These are phyloP conservation scores for Plectranthus barbatus DNA, from an alignment of 257 asterid genomes.

Conservation along the genomic window DNA sequence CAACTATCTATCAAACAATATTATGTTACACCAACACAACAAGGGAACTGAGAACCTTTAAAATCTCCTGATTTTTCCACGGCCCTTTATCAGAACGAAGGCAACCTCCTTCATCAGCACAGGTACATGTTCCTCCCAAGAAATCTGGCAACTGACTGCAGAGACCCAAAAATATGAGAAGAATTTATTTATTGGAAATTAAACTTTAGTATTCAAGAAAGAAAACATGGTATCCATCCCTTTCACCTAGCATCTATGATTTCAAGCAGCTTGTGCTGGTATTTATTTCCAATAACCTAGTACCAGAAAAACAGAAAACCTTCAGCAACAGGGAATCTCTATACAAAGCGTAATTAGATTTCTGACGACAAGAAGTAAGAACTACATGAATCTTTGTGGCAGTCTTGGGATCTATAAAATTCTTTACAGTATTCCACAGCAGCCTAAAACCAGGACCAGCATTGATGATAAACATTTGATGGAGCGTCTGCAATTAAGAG, in stretches of 20 bases:
- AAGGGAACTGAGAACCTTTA: slow-evolving; percentile 47
- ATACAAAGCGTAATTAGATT: not conserved
- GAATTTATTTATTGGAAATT: not conserved
- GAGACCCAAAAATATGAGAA: slow-evolving; percentile 8
- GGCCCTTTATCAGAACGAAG: slow-evolving; percentile 96
- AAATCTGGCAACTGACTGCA: slow-evolving; percentile 92
- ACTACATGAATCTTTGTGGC: slow-evolving; percentile 89
- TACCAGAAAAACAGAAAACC: slow-evolving; percentile 11
- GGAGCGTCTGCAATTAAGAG: slow-evolving; percentile 69
- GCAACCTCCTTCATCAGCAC: slow-evolving; percentile 87
- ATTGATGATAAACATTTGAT: slow-evolving; percentile 93
- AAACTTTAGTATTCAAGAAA: slow-evolving; percentile 6
- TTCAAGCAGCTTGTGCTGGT: slow-evolving; percentile 78
- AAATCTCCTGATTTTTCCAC: slow-evolving; percentile 84
- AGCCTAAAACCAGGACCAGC: slow-evolving; percentile 93
- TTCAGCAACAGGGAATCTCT: not conserved
- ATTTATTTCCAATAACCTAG: slow-evolving; percentile 89
- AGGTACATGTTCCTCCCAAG: slow-evolving; percentile 81
- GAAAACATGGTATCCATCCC: slow-evolving; percentile 5
- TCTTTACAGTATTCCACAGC: slow-evolving; percentile 81
- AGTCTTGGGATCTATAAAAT: slow-evolving; percentile 87
- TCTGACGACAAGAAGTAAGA: slow-evolving; percentile 8
- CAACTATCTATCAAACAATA: slow-evolving; percentile 11
- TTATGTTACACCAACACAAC: not conserved
- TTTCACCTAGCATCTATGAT: slow-evolving; percentile 74